These are phyloP conservation scores for Aciculosporium take DNA, from an alignment of 2,329 filamentous ascomycete species.

Conservation along the genomic window DNA sequence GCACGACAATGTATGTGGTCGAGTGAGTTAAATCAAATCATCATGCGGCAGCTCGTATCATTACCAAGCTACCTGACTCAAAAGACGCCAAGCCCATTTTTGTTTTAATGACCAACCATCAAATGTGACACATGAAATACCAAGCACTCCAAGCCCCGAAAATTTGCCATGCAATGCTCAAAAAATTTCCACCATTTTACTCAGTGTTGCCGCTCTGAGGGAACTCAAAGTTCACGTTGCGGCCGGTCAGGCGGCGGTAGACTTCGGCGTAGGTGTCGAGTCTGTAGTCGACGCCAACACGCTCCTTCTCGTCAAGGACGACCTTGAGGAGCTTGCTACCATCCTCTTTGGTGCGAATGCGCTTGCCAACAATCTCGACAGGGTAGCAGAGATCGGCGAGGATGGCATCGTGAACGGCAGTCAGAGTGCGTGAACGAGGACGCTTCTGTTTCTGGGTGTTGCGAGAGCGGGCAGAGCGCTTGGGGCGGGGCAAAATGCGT, in stretches of 20 bases:
- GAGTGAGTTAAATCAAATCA: conserved; percentile 17
- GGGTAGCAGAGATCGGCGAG: conserved; percentile 97
- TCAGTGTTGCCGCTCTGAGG: conserved; percentile 67
- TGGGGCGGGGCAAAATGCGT: conserved; percentile 96
- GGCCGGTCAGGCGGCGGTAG: conserved; percentile 94
- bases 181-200: conserved; percentile 37
- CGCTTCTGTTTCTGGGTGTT: conserved; percentile 98
- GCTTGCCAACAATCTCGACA: conserved; percentile 99
- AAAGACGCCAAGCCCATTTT: conserved; percentile 32
- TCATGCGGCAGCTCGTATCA: conserved; percentile 30
- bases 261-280: conserved; percentile 99
- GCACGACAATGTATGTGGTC: conserved; percentile 10
- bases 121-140: conserved; percentile 21
- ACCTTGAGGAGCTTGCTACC: conserved; percentile 98
- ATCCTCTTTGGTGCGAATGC: conserved; percentile 96
- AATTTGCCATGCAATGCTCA: conserved; percentile 5
- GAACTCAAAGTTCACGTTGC: conserved; percentile 97
- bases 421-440: conserved; percentile 92
- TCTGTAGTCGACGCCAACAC: conserved; percentile 96
- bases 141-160: conserved; percentile 8
- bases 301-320: conserved; percentile 99
- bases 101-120: conserved; percentile 22
- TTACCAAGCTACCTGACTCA: conserved; percentile 35
- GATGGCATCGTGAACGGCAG: conserved; percentile 97
- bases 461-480: conserved; percentile 93